Base-by-base conservation (phyloP, 768 basidiomycete species). In the Phylloporus arenicola region DNA sequence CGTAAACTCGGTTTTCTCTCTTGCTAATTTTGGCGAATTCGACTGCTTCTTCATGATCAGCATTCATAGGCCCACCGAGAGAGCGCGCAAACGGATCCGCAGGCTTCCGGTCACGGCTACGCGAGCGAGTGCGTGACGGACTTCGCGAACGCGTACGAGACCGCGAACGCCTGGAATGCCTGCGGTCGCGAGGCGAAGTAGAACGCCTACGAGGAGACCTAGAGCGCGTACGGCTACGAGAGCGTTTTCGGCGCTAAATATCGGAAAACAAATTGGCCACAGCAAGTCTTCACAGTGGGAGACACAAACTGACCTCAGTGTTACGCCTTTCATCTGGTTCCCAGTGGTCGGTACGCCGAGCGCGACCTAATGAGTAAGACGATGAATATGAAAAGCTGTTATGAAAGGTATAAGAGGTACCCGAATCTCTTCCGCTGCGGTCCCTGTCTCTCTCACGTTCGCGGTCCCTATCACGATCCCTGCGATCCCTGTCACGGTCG, bases 1-100 rank as follows among this genome's bases (percentile, higher is more conserved):
- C 92, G 64, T 99, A 99, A 63, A 98, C 92, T 61, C 95, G 81
- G 70, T 97, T 92, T 79, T 98, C 96, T 74, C 91, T 83, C 81
- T 94, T 92, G 86, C 89, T 92, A 65, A 86, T 80, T 70, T 96
- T 94, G 64, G 92, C 84, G 61, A 97, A 95, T 68, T 94, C 95
- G 61, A 84, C 84, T 14, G 95, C 95, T 64, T 96, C 94, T 74
- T 94, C 90, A 57, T 90, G 87, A 20, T 85, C 81, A 22, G 90
- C 90, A 57, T 92, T 92, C 80, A 92, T 89, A 3, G 89, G 90
- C 1, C 89, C 88, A 12, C 89, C 88, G 31, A 92, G 83, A 8
- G 88, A 90, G 54, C 85, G 84, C 8, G 86, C 72, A 60, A 90
- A 87, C 6, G 84, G 65, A 55, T 88, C 88, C 4, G 74, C 67